Conservation (phyloP, 352 stramenopile genomes). For the Pythium dissotocum region DNA sequence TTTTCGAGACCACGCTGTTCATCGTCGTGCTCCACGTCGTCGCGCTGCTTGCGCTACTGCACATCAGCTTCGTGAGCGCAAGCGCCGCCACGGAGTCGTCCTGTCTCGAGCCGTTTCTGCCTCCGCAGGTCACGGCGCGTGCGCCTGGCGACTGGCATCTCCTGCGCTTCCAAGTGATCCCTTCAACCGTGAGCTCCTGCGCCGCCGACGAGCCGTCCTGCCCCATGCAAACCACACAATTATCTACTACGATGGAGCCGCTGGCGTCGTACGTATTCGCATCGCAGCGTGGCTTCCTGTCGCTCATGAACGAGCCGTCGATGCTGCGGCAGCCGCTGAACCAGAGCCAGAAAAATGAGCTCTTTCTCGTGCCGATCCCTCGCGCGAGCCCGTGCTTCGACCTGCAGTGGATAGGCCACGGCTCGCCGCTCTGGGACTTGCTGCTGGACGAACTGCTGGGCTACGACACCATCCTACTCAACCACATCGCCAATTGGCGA, state of each 20-base stretch:
- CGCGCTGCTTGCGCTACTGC: slow-evolving; percentile 48
- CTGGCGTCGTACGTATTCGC: slow-evolving; percentile 65
- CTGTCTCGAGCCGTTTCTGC: slow-evolving; percentile 42
- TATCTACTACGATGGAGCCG: not conserved
- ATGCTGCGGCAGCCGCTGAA: slow-evolving; percentile 18
- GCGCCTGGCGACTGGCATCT: slow-evolving; percentile 13
- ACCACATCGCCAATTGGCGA: slow-evolving; percentile 82
- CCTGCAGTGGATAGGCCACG: slow-evolving; percentile 37
- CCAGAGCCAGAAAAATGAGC: slow-evolving; percentile 2
- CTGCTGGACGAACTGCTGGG: slow-evolving; percentile 58
- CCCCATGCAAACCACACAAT: not conserved
- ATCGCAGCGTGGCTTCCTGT: slow-evolving; percentile 64
- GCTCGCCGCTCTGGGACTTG: slow-evolving; percentile 41
- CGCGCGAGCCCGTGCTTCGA: slow-evolving; percentile 51
- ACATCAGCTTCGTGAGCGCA: slow-evolving; percentile 53
- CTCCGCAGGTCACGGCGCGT: slow-evolving; percentile 7
- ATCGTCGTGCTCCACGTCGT: slow-evolving; percentile 53
- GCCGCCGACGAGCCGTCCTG: not conserved
- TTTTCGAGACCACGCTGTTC: slow-evolving; percentile 64
- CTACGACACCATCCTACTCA: slow-evolving; percentile 93
- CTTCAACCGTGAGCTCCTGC: not conserved
- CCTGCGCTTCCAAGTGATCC: slow-evolving; percentile 14
- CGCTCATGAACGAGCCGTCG: slow-evolving; percentile 44
- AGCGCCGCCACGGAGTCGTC: slow-evolving; percentile 13
- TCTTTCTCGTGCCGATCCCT: slow-evolving; percentile 40